Percentiles rank a stretch among this genome's conserved stretches.
These are phyloP conservation scores for Aspergillus quadrilineatus DNA, from an alignment of 2,329 filamentous ascomycete genomes.

Conservation along the genomic window DNA sequence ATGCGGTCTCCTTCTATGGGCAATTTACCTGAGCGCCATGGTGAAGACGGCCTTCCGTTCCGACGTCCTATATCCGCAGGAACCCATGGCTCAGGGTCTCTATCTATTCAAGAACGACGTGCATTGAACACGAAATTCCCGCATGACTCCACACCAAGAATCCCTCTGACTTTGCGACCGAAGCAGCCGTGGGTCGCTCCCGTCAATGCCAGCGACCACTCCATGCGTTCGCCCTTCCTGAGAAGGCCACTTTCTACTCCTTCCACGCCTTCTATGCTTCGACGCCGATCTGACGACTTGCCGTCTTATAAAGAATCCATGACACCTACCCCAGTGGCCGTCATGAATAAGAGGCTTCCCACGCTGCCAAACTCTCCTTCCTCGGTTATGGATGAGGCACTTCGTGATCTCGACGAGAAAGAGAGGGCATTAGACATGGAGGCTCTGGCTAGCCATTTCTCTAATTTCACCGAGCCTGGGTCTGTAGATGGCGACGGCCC, in stretches of 20 bases:
- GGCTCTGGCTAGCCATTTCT: constrained; percentile 43
- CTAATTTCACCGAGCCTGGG: constrained; percentile 38
- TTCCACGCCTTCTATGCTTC: constrained; percentile 26
- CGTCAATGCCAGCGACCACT: constrained; percentile 17
- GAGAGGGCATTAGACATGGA: constrained; percentile 35
- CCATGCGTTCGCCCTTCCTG: constrained; percentile 5
- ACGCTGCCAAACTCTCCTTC: constrained; percentile 49
- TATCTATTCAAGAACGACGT: constrained; percentile 41
- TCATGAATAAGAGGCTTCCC: constrained; percentile 43
- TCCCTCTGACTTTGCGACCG: constrained; percentile 31
- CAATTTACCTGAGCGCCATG: background rate
- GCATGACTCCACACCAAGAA: constrained; percentile 28
- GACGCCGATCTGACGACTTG: constrained; percentile 18
- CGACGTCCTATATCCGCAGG: constrained; percentile 18
- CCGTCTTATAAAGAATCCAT: constrained; percentile 20
- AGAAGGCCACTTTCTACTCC: constrained; percentile 15
- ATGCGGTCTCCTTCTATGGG: constrained; percentile 1
- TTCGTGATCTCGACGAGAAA: constrained; percentile 35
- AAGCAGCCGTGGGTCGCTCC: constrained; percentile 11
- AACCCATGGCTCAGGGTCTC: constrained; percentile 10
- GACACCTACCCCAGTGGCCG: constrained; percentile 29
- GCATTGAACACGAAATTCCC: constrained; percentile 31
- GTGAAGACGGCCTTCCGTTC: constrained; percentile 9
- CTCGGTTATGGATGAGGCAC: constrained; percentile 44
- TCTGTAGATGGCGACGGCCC: constrained; percentile 30